Evolutionary conservation across 371 early-diverging fungal species (phyloP).

Genomic region (Mucor velutinosus): DNA sequence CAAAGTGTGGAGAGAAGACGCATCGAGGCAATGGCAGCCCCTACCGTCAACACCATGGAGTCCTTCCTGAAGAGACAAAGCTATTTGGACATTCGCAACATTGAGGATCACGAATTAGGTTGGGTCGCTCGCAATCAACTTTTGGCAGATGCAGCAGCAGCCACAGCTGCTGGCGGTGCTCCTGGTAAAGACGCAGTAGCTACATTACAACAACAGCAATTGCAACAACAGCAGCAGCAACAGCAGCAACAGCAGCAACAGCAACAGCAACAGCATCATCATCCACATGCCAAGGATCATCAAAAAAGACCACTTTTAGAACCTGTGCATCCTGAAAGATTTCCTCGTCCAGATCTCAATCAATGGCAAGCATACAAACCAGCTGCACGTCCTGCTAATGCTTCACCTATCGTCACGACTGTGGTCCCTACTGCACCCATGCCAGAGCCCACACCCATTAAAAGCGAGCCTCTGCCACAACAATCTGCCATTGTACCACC

Average conservation of each 20-base stretch:
- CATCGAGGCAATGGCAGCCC: slow-evolving; percentile 62
- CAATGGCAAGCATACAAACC: slow-evolving; percentile 76
- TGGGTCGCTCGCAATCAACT: slow-evolving; percentile 14
- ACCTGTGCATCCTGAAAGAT: slow-evolving; percentile 72
- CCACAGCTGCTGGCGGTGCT: not conserved
- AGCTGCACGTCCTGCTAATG: slow-evolving; percentile 37
- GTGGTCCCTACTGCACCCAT: slow-evolving; percentile 10
- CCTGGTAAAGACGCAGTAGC: not conserved
- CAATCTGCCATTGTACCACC: slow-evolving; percentile 10
- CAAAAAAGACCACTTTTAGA: slow-evolving; percentile 60
- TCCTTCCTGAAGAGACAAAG: slow-evolving; percentile 67
- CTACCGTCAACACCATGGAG: slow-evolving; percentile 38
- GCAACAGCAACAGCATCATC: slow-evolving; percentile 8
- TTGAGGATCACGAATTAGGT: slow-evolving; percentile 59
- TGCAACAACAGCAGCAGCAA: not conserved
- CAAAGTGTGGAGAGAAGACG: slow-evolving; percentile 78
- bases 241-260: slow-evolving; percentile 1
- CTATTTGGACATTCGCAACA: slow-evolving; percentile 64
- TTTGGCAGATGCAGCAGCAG: slow-evolving; percentile 4
- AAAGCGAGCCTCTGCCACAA: not conserved
- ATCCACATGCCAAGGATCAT: slow-evolving; percentile 25
- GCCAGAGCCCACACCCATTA: not conserved
- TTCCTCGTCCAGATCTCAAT: slow-evolving; percentile 78
- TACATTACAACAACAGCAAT: not conserved
- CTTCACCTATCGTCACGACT: slow-evolving; percentile 6